Evolutionary conservation across 768 basidiomycete genomes (phyloP), one percentile per base, ranked within the genome.

Genomic region (Podaxis carcinomalis): DNA sequence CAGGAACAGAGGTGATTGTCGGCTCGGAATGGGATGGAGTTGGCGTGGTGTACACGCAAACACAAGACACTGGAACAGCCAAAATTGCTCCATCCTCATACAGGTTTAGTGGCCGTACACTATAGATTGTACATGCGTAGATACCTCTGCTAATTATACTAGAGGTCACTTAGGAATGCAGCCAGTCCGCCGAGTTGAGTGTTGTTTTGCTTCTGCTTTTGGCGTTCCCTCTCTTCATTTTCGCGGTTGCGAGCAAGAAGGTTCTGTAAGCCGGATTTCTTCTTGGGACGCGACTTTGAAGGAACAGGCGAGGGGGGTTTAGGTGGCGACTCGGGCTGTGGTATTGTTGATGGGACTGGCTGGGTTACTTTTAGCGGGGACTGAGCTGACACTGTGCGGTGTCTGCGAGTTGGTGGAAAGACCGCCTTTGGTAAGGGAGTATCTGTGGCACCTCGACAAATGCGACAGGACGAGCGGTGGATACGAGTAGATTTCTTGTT

Each of bases 191-290:
- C 74, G 14, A 54, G 32, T 28, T 60, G 51, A 19, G 51, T 64
- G 66, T 51, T 66, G 73, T 54, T 63, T 69, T 62, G 59, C 64
- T 66, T 69, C 57, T 73, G 56, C 46, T 63, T 63, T 40, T 66
- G 51, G 40, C 67, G 69, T 71, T 78, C 76, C 65, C 75, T 74
- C 67, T 82, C 76, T 51, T 59, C 23, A 65, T 80, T 76, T 63
- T 86, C 76, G 51, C 80, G 82, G 63, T 87, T 88, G 42, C 82
- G 81, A 27, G 80, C 79, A 36, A 92, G 75, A 76, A 92, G 80
- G 46, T 84, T 80, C 68, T 85, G 87, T 44, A 92, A 68, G 9
- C 79, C 79, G 0, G 79, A 71, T 65, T 80, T 83, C 70, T 84
- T 84, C 72, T 87, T 88, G 10, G 75, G 68, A 9, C 78, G 77